Evolutionary conservation across 306 rosid species (phyloP).

Genomic region (Prinsepia uniflora): DNA sequence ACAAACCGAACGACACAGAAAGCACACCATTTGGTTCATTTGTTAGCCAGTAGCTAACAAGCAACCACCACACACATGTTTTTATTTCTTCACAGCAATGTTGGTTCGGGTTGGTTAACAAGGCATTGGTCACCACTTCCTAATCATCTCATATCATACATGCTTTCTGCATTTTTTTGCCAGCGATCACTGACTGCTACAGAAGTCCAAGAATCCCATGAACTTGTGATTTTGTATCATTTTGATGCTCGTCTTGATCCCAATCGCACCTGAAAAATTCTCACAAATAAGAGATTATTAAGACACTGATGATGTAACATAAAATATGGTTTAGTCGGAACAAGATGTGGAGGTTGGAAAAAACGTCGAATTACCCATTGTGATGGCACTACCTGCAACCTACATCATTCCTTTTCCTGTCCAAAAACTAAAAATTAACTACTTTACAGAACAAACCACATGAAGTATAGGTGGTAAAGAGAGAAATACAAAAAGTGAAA

Average conservation of each 20-base stretch:
- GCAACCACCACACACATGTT: background rate
- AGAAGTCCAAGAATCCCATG: constrained; percentile 78
- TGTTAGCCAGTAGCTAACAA: constrained; percentile 55
- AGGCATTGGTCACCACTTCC: constrained; percentile 50
- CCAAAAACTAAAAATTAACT: background rate
- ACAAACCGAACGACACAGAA: background rate
- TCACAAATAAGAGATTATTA: background rate
- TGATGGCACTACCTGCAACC: constrained; percentile 54
- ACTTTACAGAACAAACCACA: constrained; percentile 1
- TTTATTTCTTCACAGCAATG: constrained; percentile 21
- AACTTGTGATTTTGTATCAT: constrained; percentile 80
- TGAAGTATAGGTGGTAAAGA: background rate
- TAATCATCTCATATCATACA: background rate
- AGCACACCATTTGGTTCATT: background rate
- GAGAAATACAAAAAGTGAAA: background rate
- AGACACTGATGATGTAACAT: too few species aligned
- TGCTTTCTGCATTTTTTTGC: background rate
- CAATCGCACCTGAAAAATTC: constrained; percentile 53
- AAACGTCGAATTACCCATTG: constrained; percentile 58
- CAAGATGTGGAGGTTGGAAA: background rate
- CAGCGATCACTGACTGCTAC: constrained; percentile 46
- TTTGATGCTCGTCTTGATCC: constrained; percentile 47
- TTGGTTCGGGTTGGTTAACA: constrained; percentile 48
- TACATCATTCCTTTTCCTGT: background rate
- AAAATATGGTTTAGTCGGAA: background rate